Conservation (phyloP, 2,329 filamentous ascomycete species). For the Diplocarpon mali region DNA sequence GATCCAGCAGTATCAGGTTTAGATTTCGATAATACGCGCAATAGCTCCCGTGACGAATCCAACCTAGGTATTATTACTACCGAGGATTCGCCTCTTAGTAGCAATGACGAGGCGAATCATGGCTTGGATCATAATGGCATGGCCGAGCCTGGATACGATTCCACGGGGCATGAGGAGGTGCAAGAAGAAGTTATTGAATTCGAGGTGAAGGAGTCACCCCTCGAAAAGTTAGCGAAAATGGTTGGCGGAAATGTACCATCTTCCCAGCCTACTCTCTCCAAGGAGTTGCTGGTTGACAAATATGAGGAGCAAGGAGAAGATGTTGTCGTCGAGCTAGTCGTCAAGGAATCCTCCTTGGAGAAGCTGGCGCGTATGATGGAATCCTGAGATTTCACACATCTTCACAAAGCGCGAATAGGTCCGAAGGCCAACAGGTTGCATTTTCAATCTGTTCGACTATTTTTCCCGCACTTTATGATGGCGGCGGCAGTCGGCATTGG, state of each 20-base stretch:
- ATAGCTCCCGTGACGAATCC: not conserved
- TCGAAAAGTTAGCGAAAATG: slow-evolving; percentile 13
- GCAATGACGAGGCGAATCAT: not conserved
- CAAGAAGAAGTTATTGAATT: slow-evolving; percentile 10
- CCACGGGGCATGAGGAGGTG: not conserved
- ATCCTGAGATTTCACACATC: not conserved
- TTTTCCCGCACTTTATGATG: not conserved
- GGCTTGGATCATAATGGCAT: not conserved
- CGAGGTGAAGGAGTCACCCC: slow-evolving; percentile 10
- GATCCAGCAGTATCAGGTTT: not conserved
- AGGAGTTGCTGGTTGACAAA: not conserved
- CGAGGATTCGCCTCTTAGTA: not conserved
- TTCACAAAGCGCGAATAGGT: not conserved
- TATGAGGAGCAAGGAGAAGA: slow-evolving; percentile 5
- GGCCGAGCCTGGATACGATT: not conserved
- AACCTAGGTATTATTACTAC: not conserved
- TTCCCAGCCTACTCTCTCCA: too few relatives aligned
- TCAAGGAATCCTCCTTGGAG: slow-evolving; percentile 12
- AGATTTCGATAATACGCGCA: not conserved
- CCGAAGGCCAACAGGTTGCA: not conserved
- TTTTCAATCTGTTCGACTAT: too few relatives aligned
- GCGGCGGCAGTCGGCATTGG: not conserved
- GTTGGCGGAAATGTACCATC: not conserved
- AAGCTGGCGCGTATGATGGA: slow-evolving; percentile 4
- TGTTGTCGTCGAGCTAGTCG: slow-evolving; percentile 5